Percentiles rank a stretch among this genome's conserved stretches.
phyloP scores from a whole-genome alignment of 495 filamentous ascomycete species.

The Hyaloscypha bicolor region DNA sequence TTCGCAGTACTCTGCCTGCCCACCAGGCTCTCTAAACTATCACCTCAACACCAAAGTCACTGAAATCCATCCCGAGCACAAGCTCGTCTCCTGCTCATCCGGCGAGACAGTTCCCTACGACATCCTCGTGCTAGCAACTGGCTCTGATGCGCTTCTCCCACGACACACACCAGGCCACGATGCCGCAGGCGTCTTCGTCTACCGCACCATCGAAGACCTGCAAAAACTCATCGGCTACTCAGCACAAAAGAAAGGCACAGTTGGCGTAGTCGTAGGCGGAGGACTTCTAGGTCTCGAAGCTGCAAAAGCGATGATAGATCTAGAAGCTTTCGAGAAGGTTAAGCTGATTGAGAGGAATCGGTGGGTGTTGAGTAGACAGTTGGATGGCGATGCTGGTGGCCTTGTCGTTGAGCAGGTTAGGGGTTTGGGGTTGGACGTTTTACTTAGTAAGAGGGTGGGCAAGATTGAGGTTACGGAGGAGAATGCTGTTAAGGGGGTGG shows the following conservation, averaged over 20 bases:
- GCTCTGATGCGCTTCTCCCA: conserved; percentile 86
- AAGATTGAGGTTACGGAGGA: conserved; percentile 67
- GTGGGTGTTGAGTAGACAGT: conserved; percentile 86
- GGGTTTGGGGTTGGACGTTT: conserved; percentile 79
- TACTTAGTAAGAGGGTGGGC: conserved; percentile 77
- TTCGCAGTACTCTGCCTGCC: conserved; percentile 26
- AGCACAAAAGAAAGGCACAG: conserved; percentile 61
- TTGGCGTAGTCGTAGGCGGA: conserved; percentile 85
- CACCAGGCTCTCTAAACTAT: conserved; percentile 60
- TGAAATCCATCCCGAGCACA: conserved; percentile 63
- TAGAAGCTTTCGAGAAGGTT: conserved; percentile 76
- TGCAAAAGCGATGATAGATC: conserved; percentile 92
- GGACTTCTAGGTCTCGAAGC: conserved; percentile 90
- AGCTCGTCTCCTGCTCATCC: conserved; percentile 70
- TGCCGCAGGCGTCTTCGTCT: conserved; percentile 91
- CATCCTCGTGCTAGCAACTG: conserved; percentile 86
- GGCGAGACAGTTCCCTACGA: conserved; percentile 80
- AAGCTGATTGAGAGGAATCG: conserved; percentile 86
- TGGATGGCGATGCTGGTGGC: conserved; percentile 81
- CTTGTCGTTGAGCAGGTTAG: conserved; percentile 86
- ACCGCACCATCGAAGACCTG: conserved; percentile 86
- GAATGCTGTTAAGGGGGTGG: conserved; percentile 72
- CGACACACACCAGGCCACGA: conserved; percentile 80
- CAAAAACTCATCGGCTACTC: conserved; percentile 80
- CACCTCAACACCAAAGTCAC: conserved; percentile 83